Percentiles rank a stretch among this genome's conserved stretches.
These are phyloP conservation scores for Dunaliella primolecta DNA, from an alignment of 139 green algal species.

Conservation along the genomic window DNA sequence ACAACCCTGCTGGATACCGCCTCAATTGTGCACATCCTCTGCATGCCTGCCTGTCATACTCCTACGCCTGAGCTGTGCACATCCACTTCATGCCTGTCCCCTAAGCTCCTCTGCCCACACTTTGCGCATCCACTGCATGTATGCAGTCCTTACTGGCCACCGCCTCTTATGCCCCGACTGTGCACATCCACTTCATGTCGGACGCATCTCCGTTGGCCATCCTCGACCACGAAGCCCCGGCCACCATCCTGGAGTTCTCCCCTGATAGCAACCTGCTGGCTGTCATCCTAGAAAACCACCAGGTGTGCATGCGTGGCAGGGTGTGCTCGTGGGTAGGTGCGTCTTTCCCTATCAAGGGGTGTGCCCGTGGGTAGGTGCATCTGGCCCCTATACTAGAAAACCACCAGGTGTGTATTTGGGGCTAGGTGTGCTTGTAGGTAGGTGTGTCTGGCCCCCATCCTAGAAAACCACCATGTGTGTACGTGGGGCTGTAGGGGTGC, in stretches of 20 bases:
- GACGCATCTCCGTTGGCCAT: constrained; percentile 27
- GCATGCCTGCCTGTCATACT: constrained; percentile 22
- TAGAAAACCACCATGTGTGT: constrained; percentile 29
- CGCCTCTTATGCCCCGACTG: constrained; percentile 34
- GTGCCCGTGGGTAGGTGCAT: too few relatives aligned
- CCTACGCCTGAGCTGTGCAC: constrained; percentile 35
- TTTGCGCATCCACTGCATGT: neutral
- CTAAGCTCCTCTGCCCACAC: neutral
- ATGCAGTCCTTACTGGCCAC: constrained; percentile 47
- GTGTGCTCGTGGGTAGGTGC: neutral
- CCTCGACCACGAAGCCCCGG: constrained; percentile 32
- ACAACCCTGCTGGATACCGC: neutral
- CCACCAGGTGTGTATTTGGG: constrained; percentile 6
- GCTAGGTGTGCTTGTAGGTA: neutral
- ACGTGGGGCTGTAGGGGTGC: neutral
- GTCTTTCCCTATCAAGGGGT: too few relatives aligned
- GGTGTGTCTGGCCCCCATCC: constrained; percentile 27
- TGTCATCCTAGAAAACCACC: constrained; percentile 27
- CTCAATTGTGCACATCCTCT: neutral
- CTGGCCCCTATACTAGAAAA: constrained; percentile 39
- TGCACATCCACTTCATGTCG: constrained; percentile 41
- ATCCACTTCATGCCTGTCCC: constrained; percentile 41
- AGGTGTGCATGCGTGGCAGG: neutral
- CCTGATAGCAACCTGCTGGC: constrained; percentile 35
- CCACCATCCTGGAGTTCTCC: constrained; percentile 22